These are phyloP conservation scores for Aspergillus wentii DNA, from an alignment of 495 filamentous ascomycete genomes.

Conservation along the genomic window DNA sequence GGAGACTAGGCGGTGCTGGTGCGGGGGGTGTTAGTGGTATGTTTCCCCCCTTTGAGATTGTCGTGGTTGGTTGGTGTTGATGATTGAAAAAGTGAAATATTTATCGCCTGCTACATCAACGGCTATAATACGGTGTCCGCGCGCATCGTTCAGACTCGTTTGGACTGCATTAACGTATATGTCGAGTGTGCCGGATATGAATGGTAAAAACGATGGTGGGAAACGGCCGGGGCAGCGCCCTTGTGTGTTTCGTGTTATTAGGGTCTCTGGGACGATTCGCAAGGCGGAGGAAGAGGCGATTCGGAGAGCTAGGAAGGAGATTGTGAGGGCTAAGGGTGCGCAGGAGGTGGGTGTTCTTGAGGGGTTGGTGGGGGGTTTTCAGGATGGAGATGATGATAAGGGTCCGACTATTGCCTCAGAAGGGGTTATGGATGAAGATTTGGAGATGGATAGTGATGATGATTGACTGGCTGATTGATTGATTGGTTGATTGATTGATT, in stretches of 20 bases:
- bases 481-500: constrained; percentile 3
- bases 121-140: constrained; percentile 76
- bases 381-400: constrained; percentile 12
- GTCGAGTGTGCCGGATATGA: constrained; percentile 54
- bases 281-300: constrained; percentile 90
- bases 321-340: constrained; percentile 54
- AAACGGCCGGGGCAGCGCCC: constrained; percentile 40
- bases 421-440: constrained; percentile 45
- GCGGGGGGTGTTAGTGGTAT: constrained; percentile 61
- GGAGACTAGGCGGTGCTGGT: constrained; percentile 47
- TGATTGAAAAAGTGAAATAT: constrained; percentile 69
- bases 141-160: constrained; percentile 74
- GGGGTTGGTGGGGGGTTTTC: constrained; percentile 27
- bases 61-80: constrained; percentile 2
- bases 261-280: constrained; percentile 88
- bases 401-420: constrained; percentile 13
- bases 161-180: constrained; percentile 88
- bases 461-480: constrained; percentile 19
- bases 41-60: constrained; percentile 9
- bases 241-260: constrained; percentile 80
- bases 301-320: constrained; percentile 63
- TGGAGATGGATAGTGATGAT: constrained; percentile 36
- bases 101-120: constrained; percentile 89
- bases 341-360: constrained; percentile 38
- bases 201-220: constrained; percentile 5